Conservation (phyloP, 768 basidiomycete genomes). For the Leucocoprinus leucothites region DNA sequence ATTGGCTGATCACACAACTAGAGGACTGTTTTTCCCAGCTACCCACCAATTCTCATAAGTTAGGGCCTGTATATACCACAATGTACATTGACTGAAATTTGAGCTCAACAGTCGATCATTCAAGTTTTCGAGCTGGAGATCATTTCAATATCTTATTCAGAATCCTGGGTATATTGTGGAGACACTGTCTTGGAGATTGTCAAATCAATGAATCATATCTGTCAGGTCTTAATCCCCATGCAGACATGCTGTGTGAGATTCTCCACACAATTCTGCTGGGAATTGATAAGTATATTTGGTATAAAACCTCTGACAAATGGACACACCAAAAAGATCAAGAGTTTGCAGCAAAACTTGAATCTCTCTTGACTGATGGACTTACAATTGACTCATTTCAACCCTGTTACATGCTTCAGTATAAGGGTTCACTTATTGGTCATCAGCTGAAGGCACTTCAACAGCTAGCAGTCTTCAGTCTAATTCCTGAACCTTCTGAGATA, state of each 20-base stretch:
- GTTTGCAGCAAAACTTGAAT: conserved; percentile 24
- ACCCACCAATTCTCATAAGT: too few species aligned
- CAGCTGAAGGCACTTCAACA: conserved; percentile 33
- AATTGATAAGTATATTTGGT: conserved; percentile 33
- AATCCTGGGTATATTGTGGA: background rate
- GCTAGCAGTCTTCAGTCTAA: conserved; percentile 24
- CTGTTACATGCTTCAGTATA: conserved; percentile 29
- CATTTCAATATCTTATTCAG: conserved; percentile 21
- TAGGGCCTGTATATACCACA: too few species aligned
- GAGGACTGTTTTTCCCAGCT: too few species aligned
- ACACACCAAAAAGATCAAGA: conserved; percentile 18
- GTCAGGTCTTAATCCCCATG: conserved; percentile 29
- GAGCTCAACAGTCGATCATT: background rate
- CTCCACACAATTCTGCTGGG: conserved; percentile 35
- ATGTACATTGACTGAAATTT: too few species aligned
- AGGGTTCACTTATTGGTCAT: conserved; percentile 30
- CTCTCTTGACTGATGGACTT: conserved; percentile 23
- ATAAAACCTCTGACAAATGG: conserved; percentile 14
- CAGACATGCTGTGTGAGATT: conserved; percentile 34
- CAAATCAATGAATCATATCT: background rate
- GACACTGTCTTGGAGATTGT: background rate
- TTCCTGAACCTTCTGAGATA: background rate
- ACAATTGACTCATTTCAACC: conserved; percentile 23
- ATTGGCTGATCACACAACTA: conserved; percentile 20
- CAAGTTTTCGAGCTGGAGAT: conserved; percentile 16